Conservation (phyloP, 2,329 filamentous ascomycete genomes). For the Penicillium sclerotigenum region DNA sequence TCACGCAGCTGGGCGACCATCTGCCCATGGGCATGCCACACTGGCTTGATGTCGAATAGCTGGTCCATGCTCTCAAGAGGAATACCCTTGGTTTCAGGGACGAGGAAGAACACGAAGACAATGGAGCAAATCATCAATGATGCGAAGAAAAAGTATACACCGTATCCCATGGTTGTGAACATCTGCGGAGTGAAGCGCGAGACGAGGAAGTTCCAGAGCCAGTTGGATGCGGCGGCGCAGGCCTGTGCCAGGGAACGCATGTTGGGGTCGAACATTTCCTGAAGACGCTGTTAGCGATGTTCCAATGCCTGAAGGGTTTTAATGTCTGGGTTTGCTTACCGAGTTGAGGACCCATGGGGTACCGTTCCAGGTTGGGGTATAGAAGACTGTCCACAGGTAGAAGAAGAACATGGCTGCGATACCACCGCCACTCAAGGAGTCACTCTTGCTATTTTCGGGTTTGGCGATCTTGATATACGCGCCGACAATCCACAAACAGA, state of each 20-base stretch:
- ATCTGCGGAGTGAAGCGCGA: slow-evolving; percentile 43
- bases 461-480: slow-evolving; percentile 38
- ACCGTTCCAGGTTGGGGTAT: slow-evolving; percentile 70
- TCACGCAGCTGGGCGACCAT: slow-evolving; percentile 34
- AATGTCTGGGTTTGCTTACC: slow-evolving; percentile 17
- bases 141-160: slow-evolving; percentile 67
- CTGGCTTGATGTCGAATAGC: slow-evolving; percentile 49
- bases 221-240: slow-evolving; percentile 51
- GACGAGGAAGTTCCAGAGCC: slow-evolving; percentile 41
- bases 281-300: slow-evolving; percentile 7
- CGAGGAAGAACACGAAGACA: slow-evolving; percentile 58
- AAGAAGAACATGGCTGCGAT: slow-evolving; percentile 60
- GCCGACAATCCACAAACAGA: slow-evolving; percentile 40
- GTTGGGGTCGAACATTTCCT: slow-evolving; percentile 70
- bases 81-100: slow-evolving; percentile 64
- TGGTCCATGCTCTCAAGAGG: slow-evolving; percentile 63
- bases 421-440: slow-evolving; percentile 30
- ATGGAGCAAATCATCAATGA: slow-evolving; percentile 57
- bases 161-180: slow-evolving; percentile 50
- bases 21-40: slow-evolving; percentile 36
- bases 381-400: slow-evolving; percentile 72
- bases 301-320: not conserved
- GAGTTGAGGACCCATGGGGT: slow-evolving; percentile 74
- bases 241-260: slow-evolving; percentile 69
- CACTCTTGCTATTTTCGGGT: slow-evolving; percentile 23